phyloP scores from a whole-genome alignment of 257 asterid genomes.

The Henckelia pumila region DNA sequence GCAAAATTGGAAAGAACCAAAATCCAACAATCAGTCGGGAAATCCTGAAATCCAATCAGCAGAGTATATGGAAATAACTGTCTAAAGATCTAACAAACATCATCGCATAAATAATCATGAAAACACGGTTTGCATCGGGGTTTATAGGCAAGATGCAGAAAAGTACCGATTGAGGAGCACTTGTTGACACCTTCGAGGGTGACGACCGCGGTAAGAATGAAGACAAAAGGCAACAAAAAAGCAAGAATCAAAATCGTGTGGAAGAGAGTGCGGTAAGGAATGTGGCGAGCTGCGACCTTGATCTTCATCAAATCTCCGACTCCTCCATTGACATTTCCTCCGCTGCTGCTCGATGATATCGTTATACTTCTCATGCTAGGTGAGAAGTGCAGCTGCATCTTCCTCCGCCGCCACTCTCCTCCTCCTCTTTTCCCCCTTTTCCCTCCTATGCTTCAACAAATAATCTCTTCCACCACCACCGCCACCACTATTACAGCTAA shows the following conservation, averaged over 20 bases:
- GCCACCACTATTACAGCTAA: constrained; percentile 23
- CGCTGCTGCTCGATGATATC: constrained; percentile 74
- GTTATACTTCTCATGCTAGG: constrained; percentile 99
- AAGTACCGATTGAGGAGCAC: constrained; percentile 93
- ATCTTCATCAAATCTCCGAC: constrained; percentile 90
- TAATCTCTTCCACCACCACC: constrained; percentile 35
- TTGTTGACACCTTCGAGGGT: constrained; percentile 99
- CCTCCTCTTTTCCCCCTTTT: constrained; percentile 32
- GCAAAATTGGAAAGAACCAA: constrained; percentile 16
- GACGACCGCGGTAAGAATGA: constrained; percentile 91
- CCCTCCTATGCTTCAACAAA: constrained; percentile 33
- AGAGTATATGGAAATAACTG: background rate
- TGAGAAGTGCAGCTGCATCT: constrained; percentile 99
- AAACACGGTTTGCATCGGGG: constrained; percentile 16
- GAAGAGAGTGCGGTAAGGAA: constrained; percentile 84
- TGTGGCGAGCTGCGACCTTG: constrained; percentile 92
- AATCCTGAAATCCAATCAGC: background rate
- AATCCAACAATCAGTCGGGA: constrained; percentile 8
- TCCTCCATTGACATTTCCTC: constrained; percentile 51
- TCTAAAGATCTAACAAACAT: constrained; percentile 12
- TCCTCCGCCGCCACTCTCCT: constrained; percentile 48
- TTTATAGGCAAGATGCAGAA: constrained; percentile 8
- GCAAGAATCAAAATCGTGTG: constrained; percentile 84
- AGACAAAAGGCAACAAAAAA: constrained; percentile 91
- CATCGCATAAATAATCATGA: constrained; percentile 17